Evolutionary conservation across 2,329 filamentous ascomycete genomes (phyloP), one percentile per base, ranked within the genome.

Genomic region (Ascocoryne sarcoides): DNA sequence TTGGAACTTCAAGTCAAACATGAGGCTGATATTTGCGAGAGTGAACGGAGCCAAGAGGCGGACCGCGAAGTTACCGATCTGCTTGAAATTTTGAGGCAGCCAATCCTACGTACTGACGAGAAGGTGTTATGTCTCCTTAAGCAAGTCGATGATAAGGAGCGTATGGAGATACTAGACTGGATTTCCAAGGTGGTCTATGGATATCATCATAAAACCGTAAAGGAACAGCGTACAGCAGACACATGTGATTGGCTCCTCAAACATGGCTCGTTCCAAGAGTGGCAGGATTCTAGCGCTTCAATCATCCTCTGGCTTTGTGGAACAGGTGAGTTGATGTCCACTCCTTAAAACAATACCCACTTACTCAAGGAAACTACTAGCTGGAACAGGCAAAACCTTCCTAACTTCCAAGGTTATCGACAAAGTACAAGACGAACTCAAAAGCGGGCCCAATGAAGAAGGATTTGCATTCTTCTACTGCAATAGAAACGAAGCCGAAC

Each of bases 381-480:
- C 54, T 37, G 56, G 58, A 20, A 47, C 51, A 4, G 58, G 56
- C 1, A 60, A 60, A 36, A 59, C 54, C 3, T 51, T 42, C 18
- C 47, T 57, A 14, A 50, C 47, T 5, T 55, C 54, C 1, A 47
- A 23, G 4, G 52, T 56, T 2, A 49, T 60, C 16, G 58, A 60
- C 36, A 23, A 46, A n/a, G 32, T 60, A 3, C 39, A 45, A 4
- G 12, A 29, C 10, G 32, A 17, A 4, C 36, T 44, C 10, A 8
- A 34, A 16, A 35, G 36, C 19, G 31, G 23, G 12, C 28, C 40
- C 1, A 51, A 47, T 14, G 37, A 55, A 8, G 55, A 59, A 32
- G 49, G 46, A 1, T 46, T 62, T 33, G 60, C 58, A 10, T 62
- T 54, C 42, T 63, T 63, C 44, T 62, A 62, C 49, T 61, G 58